Base-by-base conservation (phyloP, 352 stramenopile species). In the Phytophthora rubi region DNA sequence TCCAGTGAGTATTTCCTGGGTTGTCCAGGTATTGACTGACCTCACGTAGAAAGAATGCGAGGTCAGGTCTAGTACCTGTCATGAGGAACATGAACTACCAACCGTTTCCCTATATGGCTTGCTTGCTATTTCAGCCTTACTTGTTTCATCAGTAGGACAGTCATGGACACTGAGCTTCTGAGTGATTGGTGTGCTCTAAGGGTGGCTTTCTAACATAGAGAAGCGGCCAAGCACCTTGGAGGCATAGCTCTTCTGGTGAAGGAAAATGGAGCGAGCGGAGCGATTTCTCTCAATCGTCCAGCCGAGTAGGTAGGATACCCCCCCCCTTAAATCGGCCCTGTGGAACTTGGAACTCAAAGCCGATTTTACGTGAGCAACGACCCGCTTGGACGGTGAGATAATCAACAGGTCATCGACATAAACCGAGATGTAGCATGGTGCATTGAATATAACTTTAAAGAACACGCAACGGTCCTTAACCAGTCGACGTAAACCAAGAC, bases 371-470 rank as follows among this genome's bases (percentile, higher is more conserved):
- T 15, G 33, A 42, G 8, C 33, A 42, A 42, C 33, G 33, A 42
- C 33, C 4, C 33, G 33, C 12, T 42, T 42, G 33, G 12, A 42
- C 33, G 26, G 26, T 6, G 12, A 42, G 6, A 23, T 67, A 12
- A 56, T 60, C 6, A 67, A 39, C 6, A 60, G n/a, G 28, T 67
- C 52, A 30, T 61, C 39, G 4, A 53, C 48, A 9, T 58, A 65
- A 15, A 59, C 59, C 33, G 48, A 52, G 35, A 45, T 59, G 49
- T 59, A 65, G n/a, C 48, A 65, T 3, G 15, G 48, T 32, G 15
- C 59, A 65, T 53, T 52, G 33, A 57, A 57, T 49, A 52, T 65
- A 58, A 18, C 33, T 23, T 52, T 58, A 52, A 57, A 58, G 58
- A 65, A 52, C 33, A 53, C 49, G 37, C 48, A 66, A 53, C 48